Evolutionary conservation across 331 rosid genomes (phyloP), one percentile per base, ranked within the genome.

Genomic region (Acacia pycnantha): DNA sequence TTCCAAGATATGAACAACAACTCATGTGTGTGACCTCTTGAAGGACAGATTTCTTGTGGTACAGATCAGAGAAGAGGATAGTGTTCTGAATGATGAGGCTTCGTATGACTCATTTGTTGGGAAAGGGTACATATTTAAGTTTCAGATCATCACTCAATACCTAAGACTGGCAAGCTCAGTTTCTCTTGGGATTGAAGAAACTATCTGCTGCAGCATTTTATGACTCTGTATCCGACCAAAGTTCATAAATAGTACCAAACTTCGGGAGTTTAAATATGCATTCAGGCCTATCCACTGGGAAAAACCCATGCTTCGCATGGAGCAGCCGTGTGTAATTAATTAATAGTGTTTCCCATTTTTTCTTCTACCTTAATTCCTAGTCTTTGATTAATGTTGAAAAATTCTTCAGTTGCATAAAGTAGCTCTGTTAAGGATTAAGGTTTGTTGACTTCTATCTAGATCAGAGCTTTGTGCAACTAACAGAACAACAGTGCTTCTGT

Each of bases 1-100:
- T 70, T 73, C 74, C 79, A 47, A 82, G 79, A 75, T 73, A 83
- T 66, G 82, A 79, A 77, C 77, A 84, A 84, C 74, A 82, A 24
- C 56, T 77, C 70, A 48, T 88, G 83, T 31, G 82, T 40, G 82
- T 64, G 70, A 74, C 58, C 71, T 48, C 74, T 77, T 76, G 56
- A 82, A 66, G 76, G 77, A 22, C 37, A 12, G 56, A 24, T 77
- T 66, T 83, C 64, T 10, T 73, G 76, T n/a, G 83, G 73, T 22
- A 73, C 47, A 74, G 61, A 77, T 58, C 29, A 81, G 79, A 79
- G 83, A 73, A 9, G 78, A 47, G 56, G 74, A 82, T 79, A 64
- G 72, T 29, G 53, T 50, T 33, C 26, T 79, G 71, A 50, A 46
- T 2, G 31, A 44, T 56, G 46, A 79, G 68, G 73, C 65, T 76